Percentiles rank a stretch among this genome's conserved stretches.
Conservation (phyloP, 352 stramenopile species). For the Globisporangium paroecandrum region DNA sequence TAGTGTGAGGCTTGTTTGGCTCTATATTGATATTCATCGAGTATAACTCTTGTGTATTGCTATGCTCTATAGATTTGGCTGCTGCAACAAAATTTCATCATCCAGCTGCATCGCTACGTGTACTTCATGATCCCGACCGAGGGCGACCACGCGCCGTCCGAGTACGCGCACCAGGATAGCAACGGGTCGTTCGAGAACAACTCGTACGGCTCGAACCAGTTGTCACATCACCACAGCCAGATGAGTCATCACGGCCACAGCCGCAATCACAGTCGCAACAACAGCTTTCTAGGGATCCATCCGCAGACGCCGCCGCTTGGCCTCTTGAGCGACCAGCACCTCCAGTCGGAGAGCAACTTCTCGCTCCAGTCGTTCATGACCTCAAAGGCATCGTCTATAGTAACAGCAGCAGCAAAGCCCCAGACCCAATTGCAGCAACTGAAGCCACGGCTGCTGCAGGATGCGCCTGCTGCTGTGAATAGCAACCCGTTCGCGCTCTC, state of each 20-base stretch:
- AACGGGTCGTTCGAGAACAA: constrained; percentile 32
- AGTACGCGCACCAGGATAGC: constrained; percentile 15
- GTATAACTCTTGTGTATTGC: neutral
- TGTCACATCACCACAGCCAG: constrained; percentile 20
- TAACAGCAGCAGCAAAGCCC: constrained; percentile 3
- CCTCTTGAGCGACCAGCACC: neutral
- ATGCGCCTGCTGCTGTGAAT: neutral
- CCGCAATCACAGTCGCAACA: constrained; percentile 15
- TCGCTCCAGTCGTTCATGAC: constrained; percentile 13
- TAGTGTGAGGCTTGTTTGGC: neutral
- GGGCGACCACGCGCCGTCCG: constrained; percentile 34
- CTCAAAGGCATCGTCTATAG: neutral
- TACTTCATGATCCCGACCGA: constrained; percentile 84
- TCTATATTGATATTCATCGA: neutral
- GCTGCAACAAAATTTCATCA: constrained; percentile 78
- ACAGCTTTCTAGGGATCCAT: constrained; percentile 2
- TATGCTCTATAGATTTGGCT: constrained; percentile 57
- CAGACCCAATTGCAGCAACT: neutral
- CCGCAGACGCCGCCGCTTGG: neutral
- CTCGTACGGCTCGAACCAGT: constrained; percentile 18
- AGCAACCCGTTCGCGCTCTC: constrained; percentile 46
- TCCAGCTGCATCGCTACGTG: constrained; percentile 83
- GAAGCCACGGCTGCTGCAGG: neutral
- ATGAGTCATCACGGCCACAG: constrained; percentile 13
- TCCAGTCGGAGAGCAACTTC: constrained; percentile 6